Base-by-base conservation (phyloP, 306 rosid genomes). In the Amphicarpaea edgeworthii region DNA sequence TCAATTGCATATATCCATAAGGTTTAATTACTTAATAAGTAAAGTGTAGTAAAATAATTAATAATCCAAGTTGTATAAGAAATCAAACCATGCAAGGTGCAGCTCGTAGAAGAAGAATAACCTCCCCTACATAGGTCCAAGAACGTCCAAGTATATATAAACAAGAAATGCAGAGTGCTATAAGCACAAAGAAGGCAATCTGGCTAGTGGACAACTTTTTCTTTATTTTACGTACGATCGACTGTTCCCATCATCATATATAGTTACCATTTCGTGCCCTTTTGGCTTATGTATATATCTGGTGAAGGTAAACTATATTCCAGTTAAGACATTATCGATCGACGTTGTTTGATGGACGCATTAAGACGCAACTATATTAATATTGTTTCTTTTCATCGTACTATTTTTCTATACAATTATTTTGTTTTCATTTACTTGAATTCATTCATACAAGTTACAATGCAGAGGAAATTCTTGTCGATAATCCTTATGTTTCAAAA, bases 81-180 rank as follows among this genome's bases (percentile, higher is more conserved):
- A n/a, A n/a, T n/a, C n/a, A n/a, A n/a, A n/a, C n/a, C n/a, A n/a
- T n/a, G n/a, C n/a, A n/a, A n/a, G n/a, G n/a, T n/a, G n/a, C n/a
- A n/a, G n/a, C n/a, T n/a, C n/a, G n/a, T n/a, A n/a, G n/a, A n/a
- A n/a, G n/a, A n/a, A n/a, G n/a, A n/a, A n/a, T n/a, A n/a, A 16
- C 76, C 76, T 71, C 40, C 67, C 66, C 26, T 23, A 7, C n/a
- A 73, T 58, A 38, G 51, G 9, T 26, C 68, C 41, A n/a, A n/a
- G n/a, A 59, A 59, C 55, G 10, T 49, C 1, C 50, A 5, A 46
- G 7, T 49, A 30, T 12, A 51, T 6, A 54, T 21, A 57, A 57
- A 1, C 3, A n/a, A n/a, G n/a, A n/a, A n/a, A n/a, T n/a, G n/a
- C n/a, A n/a, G 0, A 11, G 8, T 57, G 34, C 63, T 57, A 19